phyloP scores from a whole-genome alignment of 1,139 yeast species.

The Pichia sp. region DNA sequence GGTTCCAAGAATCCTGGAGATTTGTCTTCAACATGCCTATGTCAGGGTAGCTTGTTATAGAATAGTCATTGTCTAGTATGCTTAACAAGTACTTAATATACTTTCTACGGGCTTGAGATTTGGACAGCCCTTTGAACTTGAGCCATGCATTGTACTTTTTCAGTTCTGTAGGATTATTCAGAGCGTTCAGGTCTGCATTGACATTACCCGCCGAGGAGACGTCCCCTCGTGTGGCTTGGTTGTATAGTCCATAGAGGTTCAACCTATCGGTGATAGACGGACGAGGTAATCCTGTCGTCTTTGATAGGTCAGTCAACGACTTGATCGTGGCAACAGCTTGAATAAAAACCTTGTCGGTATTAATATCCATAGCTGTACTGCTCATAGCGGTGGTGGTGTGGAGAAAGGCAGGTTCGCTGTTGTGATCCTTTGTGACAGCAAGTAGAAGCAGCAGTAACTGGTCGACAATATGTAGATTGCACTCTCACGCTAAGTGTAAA shows the following conservation, averaged over 20 bases:
- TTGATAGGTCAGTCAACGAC: slow-evolving; percentile 64
- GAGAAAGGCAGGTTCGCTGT: not conserved
- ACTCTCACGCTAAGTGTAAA: not conserved
- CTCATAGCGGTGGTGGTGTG: not conserved
- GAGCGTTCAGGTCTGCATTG: slow-evolving; percentile 55
- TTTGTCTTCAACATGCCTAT: not conserved
- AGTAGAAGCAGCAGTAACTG: not conserved
- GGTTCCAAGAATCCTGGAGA: slow-evolving; percentile 50
- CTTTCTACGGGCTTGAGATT: slow-evolving; percentile 67
- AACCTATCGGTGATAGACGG: slow-evolving; percentile 76
- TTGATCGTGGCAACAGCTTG: slow-evolving; percentile 78
- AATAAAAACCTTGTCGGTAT: slow-evolving; percentile 69
- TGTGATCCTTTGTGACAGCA: no score
- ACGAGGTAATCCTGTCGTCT: slow-evolving; percentile 67
- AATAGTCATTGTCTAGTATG: slow-evolving; percentile 26
- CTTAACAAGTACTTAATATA: slow-evolving; percentile 66
- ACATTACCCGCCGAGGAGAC: slow-evolving; percentile 45
- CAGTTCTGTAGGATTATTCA: slow-evolving; percentile 43
- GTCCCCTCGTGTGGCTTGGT: slow-evolving; percentile 86
- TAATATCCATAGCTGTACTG: slow-evolving; percentile 29
- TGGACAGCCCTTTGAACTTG: slow-evolving; percentile 62
- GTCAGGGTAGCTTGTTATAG: not conserved
- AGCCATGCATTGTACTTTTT: slow-evolving; percentile 89
- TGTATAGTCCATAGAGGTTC: slow-evolving; percentile 72
- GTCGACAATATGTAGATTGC: no score